These are phyloP conservation scores for Pachysandra terminalis DNA, from an alignment of 164 flowering plant species.

Conservation along the genomic window DNA sequence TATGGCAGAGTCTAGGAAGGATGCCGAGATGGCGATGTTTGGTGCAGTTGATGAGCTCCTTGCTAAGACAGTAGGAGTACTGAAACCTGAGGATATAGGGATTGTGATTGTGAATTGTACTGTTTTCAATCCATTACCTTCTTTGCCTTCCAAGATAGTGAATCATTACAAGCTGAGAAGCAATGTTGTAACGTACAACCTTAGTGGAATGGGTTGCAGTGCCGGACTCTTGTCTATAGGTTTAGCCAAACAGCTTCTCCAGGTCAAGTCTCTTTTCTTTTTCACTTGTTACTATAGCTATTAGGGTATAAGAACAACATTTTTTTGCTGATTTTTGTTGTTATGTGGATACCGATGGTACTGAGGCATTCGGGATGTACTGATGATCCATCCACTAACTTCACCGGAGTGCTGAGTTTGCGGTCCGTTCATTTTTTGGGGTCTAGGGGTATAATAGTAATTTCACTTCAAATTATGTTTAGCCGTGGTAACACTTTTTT, in stretches of 20 bases:
- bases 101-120: slow-evolving; percentile 38
- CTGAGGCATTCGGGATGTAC: no score
- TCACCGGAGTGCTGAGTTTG: no score
- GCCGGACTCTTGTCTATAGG: slow-evolving; percentile 30
- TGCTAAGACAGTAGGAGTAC: slow-evolving; percentile 24
- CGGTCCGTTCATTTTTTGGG: no score
- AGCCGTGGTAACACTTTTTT: no score
- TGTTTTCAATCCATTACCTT: slow-evolving; percentile 27
- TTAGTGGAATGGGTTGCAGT: slow-evolving; percentile 49
- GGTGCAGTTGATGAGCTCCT: slow-evolving; percentile 37
- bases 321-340: no score
- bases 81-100: slow-evolving; percentile 27
- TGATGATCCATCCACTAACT: no score
- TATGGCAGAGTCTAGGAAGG: slow-evolving; percentile 26
- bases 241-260: slow-evolving; percentile 40
- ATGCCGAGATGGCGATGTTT: slow-evolving; percentile 32
- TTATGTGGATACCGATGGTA: no score
- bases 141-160: slow-evolving; percentile 34
- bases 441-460: no score
- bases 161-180: slow-evolving; percentile 34
- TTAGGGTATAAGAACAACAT: no score
- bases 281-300: no score
- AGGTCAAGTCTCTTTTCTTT: slow-evolving; percentile 16
- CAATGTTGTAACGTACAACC: slow-evolving; percentile 23
- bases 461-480: no score